Evolutionary conservation across 495 filamentous ascomycete species (phyloP).

Genomic region (Tuber melanosporum): DNA sequence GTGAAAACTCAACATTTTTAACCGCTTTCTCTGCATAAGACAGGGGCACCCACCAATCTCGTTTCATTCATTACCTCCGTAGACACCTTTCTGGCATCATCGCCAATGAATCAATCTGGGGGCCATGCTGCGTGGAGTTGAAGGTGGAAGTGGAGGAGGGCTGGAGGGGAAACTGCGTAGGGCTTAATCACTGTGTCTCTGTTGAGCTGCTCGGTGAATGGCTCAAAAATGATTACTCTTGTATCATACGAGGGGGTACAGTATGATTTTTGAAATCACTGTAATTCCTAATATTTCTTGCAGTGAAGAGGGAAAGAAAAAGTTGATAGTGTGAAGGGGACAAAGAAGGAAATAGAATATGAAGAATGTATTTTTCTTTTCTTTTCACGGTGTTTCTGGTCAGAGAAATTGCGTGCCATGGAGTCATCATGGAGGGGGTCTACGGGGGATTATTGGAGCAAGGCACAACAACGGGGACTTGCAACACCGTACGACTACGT

Average conservation of each 20-base stretch:
- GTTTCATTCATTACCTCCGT: not conserved
- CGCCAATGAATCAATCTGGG: not conserved
- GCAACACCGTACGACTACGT: not conserved
- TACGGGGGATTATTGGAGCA: slow-evolving; percentile 17
- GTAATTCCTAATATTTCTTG: not conserved
- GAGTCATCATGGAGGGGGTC: slow-evolving; percentile 28
- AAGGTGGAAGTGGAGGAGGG: not conserved
- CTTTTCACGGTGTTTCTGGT: slow-evolving; percentile 9
- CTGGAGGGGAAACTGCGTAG: not conserved
- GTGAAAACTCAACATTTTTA: not conserved
- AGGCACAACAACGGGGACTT: slow-evolving; percentile 7
- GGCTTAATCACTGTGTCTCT: not conserved
- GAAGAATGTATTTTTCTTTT: slow-evolving; percentile 9
- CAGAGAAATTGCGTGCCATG: slow-evolving; percentile 27
- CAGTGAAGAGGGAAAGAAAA: not conserved
- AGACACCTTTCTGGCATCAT: not conserved
- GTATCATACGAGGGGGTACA: not conserved
- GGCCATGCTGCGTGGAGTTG: not conserved
- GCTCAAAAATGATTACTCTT: not conserved
- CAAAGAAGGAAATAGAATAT: not conserved
- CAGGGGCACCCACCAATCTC: not conserved
- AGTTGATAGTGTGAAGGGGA: not conserved
- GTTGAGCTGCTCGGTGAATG: not conserved
- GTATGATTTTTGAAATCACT: not conserved
- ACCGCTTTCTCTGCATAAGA: not conserved